Base-by-base conservation (phyloP, 2,329 filamentous ascomycete genomes). In the Ophiostoma ulmi region DNA sequence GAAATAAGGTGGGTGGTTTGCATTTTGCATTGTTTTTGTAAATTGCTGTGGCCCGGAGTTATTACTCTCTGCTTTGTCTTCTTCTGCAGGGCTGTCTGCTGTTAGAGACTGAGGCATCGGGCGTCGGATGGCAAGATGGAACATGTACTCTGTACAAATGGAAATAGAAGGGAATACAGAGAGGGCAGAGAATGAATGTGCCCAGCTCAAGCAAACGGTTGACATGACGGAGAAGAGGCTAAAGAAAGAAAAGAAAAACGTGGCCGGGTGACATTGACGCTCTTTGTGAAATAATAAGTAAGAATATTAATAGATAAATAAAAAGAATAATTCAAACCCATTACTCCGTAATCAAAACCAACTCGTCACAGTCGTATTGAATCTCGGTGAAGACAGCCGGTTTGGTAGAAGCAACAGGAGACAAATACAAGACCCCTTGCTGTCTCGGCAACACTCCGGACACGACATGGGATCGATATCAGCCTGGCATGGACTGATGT, bases 301-400 rank as follows among this genome's bases (percentile, higher is more conserved):
- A 10, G 1, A 11, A 39, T 10, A 39, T 20, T 14, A 44, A 14
- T 20, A 13, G 17, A 44, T 17, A 6, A 55, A 55, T 55, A 22
- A 26, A 44, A 44, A 39, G 8, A 13, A 13, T 5, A 39, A 17
- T 1, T 13, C 17, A 20, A 4, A 48, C 44, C 17, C 14, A 20
- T n/a, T 48, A 48, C 44, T 48, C 44, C 44, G 26, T 63, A 63
- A 63, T 35, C 58, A 36, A 63, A 55, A 26, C n/a, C n/a, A 26
- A 58, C 52, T 58, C 52, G 22, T 58, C 52, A 58, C 52, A 63
- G 58, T 63, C 58, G 58, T 63, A 63, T 63, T 63, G 8, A 26
- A 63, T 63, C 58, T 63, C 58, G 58, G 58, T 26, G 26, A 63
- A 22, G 5, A 13, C 14, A 26, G 58, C 58, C 22, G 58, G 22